Conservation (phyloP, 139 green algal species). For the Penium margaritaceum region DNA sequence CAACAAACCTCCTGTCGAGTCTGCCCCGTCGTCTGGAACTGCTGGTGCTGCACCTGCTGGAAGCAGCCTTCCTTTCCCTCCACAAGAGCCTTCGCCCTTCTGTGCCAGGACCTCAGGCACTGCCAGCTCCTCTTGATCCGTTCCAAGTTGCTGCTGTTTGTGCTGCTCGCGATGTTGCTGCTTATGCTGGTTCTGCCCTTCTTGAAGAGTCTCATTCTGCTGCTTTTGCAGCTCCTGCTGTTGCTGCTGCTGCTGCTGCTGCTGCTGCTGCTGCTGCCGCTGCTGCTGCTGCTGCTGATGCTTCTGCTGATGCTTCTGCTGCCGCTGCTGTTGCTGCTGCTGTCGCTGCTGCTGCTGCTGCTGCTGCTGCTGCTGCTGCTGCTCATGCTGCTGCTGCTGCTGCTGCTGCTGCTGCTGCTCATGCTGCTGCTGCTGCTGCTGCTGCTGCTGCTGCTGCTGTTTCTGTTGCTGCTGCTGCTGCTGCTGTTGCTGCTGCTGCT, state of each 20-base stretch:
- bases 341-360: background rate
- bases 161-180: too few relatives aligned
- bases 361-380: background rate
- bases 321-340: constrained; percentile 3
- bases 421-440: constrained; percentile 1
- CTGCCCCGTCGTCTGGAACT: too few relatives aligned
- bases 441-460: background rate
- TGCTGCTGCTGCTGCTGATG: background rate
- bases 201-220: too few relatives aligned
- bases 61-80: too few relatives aligned
- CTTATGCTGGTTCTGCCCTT: too few relatives aligned
- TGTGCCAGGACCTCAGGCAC: too few relatives aligned
- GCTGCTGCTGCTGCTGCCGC: background rate
- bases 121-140: too few relatives aligned
- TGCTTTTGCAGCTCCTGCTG: too few relatives aligned
- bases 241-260: constrained; percentile 7
- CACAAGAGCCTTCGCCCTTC: too few relatives aligned
- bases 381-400: background rate
- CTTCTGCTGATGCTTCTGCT: background rate
- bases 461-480: background rate
- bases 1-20: too few relatives aligned
- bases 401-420: constrained; percentile 4
- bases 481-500: background rate
- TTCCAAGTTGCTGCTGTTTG: too few relatives aligned
- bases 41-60: too few relatives aligned